Percentiles rank a stretch among this genome's conserved stretches.
phyloP scores from a whole-genome alignment of 306 rosid species.

The Alnus glutinosa region DNA sequence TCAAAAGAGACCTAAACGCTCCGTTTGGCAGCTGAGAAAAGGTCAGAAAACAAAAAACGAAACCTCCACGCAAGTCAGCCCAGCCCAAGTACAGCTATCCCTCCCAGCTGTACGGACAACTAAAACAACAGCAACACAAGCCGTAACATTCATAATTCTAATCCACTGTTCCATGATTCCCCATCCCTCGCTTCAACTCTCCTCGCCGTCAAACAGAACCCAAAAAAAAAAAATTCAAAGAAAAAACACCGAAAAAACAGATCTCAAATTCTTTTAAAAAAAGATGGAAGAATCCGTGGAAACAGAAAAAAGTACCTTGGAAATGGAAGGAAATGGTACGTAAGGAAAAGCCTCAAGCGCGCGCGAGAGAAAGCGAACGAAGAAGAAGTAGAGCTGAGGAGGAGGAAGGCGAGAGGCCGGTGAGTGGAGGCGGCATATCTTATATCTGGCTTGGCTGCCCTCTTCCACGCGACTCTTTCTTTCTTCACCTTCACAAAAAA shows the following conservation, averaged over 20 bases:
- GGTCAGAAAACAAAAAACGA: not conserved
- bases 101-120: conserved; percentile 1
- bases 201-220: conserved; percentile 7
- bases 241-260: not conserved
- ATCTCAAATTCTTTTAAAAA: not conserved
- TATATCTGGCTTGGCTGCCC: not conserved
- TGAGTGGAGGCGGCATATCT: not conserved
- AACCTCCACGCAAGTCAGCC: conserved; percentile 8
- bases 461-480: not conserved
- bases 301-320: conserved; percentile 7
- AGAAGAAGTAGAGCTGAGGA: conserved; percentile 15
- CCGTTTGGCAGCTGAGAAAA: conserved; percentile 3
- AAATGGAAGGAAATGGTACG: not conserved
- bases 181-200: not conserved
- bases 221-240: not conserved
- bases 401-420: not conserved
- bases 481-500: not conserved
- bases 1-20: conserved; percentile 11
- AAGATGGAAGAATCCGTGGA: not conserved
- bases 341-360: conserved; percentile 4
- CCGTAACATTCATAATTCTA: not conserved
- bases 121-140: not conserved
- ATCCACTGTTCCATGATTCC: not conserved
- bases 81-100: not conserved
- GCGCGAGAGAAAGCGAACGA: conserved; percentile 4